Evolutionary conservation across 2,329 filamentous ascomycete species (phyloP).

Genomic region (Huntiella savannae): DNA sequence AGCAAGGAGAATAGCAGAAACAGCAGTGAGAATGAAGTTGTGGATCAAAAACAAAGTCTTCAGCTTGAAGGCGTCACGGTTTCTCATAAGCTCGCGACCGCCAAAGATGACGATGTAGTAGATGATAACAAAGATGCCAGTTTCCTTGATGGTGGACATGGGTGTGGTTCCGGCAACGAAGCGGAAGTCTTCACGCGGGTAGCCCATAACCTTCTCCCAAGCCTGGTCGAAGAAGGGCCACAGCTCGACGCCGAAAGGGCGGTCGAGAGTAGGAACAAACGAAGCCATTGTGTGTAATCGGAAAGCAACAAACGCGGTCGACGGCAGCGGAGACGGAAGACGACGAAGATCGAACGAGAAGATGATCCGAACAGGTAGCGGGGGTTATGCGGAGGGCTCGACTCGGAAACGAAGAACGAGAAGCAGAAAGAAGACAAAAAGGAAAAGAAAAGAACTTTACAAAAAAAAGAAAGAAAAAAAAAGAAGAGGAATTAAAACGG

Average conservation of each 20-base stretch:
- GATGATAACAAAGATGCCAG: slow-evolving; percentile 57
- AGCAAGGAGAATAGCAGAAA: slow-evolving; percentile 61
- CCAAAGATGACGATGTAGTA: slow-evolving; percentile 94
- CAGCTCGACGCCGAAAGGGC: slow-evolving; percentile 74
- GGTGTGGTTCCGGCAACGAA: slow-evolving; percentile 69
- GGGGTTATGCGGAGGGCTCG: slow-evolving; percentile 1
- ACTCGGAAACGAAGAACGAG: slow-evolving; percentile 5
- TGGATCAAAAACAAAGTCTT: slow-evolving; percentile 81
- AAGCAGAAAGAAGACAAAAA: slow-evolving; percentile 6
- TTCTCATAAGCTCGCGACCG: slow-evolving; percentile 80
- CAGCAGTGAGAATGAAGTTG: slow-evolving; percentile 81
- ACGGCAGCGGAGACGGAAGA: not conserved
- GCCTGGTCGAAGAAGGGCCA: slow-evolving; percentile 91
- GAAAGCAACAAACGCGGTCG: not conserved
- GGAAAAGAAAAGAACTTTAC: slow-evolving; percentile 2
- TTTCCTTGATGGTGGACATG: slow-evolving; percentile 77
- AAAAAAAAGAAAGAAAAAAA: slow-evolving; percentile 6
- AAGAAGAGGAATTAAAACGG: slow-evolving; percentile 7
- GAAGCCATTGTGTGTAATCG: slow-evolving; percentile 9
- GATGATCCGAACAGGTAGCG: slow-evolving; percentile 1
- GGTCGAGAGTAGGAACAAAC: slow-evolving; percentile 58
- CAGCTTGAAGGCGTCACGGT: slow-evolving; percentile 67
- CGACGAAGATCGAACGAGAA: slow-evolving; percentile 1
- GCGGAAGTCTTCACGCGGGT: slow-evolving; percentile 67
- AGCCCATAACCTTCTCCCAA: slow-evolving; percentile 59